Base-by-base conservation (phyloP, 2,329 filamentous ascomycete genomes). In the Thelonectria rubi region DNA sequence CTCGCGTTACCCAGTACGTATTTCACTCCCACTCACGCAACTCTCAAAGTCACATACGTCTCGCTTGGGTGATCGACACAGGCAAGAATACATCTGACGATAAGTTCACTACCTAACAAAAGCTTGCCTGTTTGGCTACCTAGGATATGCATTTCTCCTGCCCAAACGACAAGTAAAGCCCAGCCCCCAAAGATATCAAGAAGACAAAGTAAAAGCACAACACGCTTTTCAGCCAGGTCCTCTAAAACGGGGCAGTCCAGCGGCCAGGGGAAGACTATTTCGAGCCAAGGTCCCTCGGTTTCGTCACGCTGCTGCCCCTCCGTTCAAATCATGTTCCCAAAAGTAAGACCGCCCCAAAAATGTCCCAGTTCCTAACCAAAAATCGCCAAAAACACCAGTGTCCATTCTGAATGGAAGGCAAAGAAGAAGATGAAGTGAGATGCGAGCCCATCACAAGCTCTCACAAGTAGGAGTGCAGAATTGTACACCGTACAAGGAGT, bases 371-470 rank as follows among this genome's bases (percentile, higher is more conserved):
- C 53, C 56, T 56, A 62, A 49, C 62, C 65, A 40, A 61, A 61
- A 47, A 55, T 67, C 69, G 65, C 69, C 66, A 37, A 65, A 30
- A 69, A 72, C 69, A 55, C 69, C 69, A 10, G 55, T 10, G 39
- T 61, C 65, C 66, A 62, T 66, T 32, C 42, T 65, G 62, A 50
- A 65, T 34, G 20, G 58, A 47, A 66, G 50, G 56, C 47, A 58
- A 57, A 46, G 58, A 63, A 50, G 51, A 42, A 55, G 62, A 37
- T 45, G 55, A 53, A 40, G 52, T 17, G 34, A 53, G 34, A 20
- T 52, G 48, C 47, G 55, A 30, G 60, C 47, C 56, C 43, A 63
- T 55, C 26, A n/a, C 57, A 39, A 32, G 53, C 47, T 32, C 40
- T 58, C 39, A 32, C 42, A 49, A 52, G 37, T 51, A 17, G 46